Percentiles rank a stretch among this genome's conserved stretches.
These are phyloP conservation scores for Ilyonectria mors-panacis DNA, from an alignment of 2,329 filamentous ascomycete genomes.

Conservation along the genomic window DNA sequence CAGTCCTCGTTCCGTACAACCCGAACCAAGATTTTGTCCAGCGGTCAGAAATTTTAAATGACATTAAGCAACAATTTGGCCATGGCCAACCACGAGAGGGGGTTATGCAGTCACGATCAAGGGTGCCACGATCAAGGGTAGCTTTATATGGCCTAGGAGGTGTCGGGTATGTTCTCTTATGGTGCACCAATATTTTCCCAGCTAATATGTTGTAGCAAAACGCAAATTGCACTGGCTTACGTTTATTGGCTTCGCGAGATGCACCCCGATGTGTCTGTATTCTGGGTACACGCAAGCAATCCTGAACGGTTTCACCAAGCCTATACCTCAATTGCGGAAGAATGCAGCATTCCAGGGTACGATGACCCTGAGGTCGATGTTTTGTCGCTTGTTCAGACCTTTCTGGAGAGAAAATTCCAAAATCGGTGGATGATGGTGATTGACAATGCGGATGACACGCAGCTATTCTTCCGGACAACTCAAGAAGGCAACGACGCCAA, in stretches of 20 bases:
- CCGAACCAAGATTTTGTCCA: slow-evolving; percentile 28
- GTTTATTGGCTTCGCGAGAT: slow-evolving; percentile 29
- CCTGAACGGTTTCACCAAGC: slow-evolving; percentile 50
- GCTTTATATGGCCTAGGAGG: slow-evolving; percentile 27
- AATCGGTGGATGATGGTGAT: slow-evolving; percentile 33
- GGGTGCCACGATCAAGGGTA: slow-evolving; percentile 11
- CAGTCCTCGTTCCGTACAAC: slow-evolving; percentile 33
- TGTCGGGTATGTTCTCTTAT: slow-evolving; percentile 12
- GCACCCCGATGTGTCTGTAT: slow-evolving; percentile 42
- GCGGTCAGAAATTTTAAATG: slow-evolving; percentile 5
- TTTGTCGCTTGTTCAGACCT: slow-evolving; percentile 46
- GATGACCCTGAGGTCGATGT: slow-evolving; percentile 44
- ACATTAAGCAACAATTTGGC: slow-evolving; percentile 24
- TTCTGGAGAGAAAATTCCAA: slow-evolving; percentile 43
- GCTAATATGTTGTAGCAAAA: slow-evolving; percentile 16
- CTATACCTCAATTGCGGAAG: slow-evolving; percentile 51
- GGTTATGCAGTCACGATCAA: neutral
- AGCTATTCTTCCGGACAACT: slow-evolving; percentile 32
- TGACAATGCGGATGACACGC: slow-evolving; percentile 29
- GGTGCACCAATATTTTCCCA: neutral
- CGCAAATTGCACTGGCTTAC: slow-evolving; percentile 38
- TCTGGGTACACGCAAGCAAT: slow-evolving; percentile 54
- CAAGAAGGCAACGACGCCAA: neutral
- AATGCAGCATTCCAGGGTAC: slow-evolving; percentile 45
- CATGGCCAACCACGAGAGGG: neutral